phyloP scores from a whole-genome alignment of 805 yeast species.

The Metschnikowia gelsemii region DNA sequence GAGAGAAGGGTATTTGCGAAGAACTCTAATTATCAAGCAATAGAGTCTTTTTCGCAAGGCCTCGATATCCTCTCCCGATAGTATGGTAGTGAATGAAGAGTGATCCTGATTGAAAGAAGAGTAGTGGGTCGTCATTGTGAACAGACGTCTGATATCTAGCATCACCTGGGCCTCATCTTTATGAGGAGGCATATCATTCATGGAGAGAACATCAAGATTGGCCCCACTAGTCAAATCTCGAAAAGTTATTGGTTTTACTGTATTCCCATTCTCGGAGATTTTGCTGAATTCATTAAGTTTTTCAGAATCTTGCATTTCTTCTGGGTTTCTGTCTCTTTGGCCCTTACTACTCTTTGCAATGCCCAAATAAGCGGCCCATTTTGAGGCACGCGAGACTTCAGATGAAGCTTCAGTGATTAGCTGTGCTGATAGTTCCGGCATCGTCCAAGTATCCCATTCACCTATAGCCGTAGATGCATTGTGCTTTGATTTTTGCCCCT shows the following conservation, averaged over 20 bases:
- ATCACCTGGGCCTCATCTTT: constrained; percentile 75
- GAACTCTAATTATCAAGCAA: constrained; percentile 49
- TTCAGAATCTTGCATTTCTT: too few species aligned
- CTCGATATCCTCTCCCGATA: constrained; percentile 31
- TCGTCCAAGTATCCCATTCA: too few species aligned
- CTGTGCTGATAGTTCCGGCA: not conserved
- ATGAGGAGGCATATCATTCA: constrained; percentile 46
- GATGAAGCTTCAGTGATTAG: too few species aligned
- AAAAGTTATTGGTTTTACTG: not conserved
- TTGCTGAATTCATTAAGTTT: not conserved
- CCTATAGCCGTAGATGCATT: too few species aligned
- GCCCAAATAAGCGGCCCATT: too few species aligned
- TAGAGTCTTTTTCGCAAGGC: constrained; percentile 42
- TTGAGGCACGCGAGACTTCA: too few species aligned
- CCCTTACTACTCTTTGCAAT: not conserved
- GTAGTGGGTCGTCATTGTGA: constrained; percentile 40
- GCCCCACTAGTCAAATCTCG: not conserved
- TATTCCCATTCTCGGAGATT: not conserved
- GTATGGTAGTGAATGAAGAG: constrained; percentile 34
- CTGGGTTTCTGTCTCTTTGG: not conserved
- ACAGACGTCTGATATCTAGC: constrained; percentile 76
- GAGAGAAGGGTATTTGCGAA: constrained; percentile 60
- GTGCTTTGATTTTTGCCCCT: too few species aligned
- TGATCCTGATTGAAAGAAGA: constrained; percentile 22
- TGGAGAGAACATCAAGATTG: constrained; percentile 4